Base-by-base conservation (phyloP, 768 basidiomycete species). In the Tricholoma sp. region DNA sequence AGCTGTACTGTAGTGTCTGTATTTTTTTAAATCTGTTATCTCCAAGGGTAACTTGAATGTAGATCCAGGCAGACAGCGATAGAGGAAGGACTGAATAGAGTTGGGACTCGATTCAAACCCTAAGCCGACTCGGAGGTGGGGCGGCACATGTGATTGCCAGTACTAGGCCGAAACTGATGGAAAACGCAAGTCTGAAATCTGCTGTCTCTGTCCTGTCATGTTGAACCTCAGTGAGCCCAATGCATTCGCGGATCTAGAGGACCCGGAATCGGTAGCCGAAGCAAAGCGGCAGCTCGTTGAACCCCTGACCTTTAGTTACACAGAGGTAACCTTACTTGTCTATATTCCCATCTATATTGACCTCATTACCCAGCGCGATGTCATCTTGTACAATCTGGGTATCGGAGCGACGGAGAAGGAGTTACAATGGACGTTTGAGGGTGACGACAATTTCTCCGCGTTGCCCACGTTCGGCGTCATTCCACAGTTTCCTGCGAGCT, bases 401-500 rank as follows among this genome's bases (percentile, higher is more conserved):
- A 73, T 98, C 57, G 97, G 97, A 10, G 97, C 95, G 21, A 95
- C 88, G 1, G 94, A 89, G 73, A 83, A 89, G 64, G 94, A 99
- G 57, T 81, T 98, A 5, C 84, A 93, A 61, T 94, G 92, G 88
- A 85, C 86, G 10, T 98, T 84, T 64, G 97, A 99, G 73, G 86
- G 87, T 41, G 81, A 93, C 67, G 92, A 94, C 47, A 79, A 85
- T 12, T 99, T 99, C 72, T 70, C 80, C 56, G 86, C 89, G 0
- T 73, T 99, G 34, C 97, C 94, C 0, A 98, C 95, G 0, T 98
- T 97, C 66, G 97, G 94, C 29, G 94, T 98, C 39, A 81, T 98
- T 57, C 96, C 97, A 14, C 94, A 94, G 68, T 92, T 98, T 71
- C 68, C 76, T 19, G 84, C 91, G 1, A 89, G 84, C 62, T 77